Conservation (phyloP, 768 basidiomycete species). For the Termitomyces sp. region DNA sequence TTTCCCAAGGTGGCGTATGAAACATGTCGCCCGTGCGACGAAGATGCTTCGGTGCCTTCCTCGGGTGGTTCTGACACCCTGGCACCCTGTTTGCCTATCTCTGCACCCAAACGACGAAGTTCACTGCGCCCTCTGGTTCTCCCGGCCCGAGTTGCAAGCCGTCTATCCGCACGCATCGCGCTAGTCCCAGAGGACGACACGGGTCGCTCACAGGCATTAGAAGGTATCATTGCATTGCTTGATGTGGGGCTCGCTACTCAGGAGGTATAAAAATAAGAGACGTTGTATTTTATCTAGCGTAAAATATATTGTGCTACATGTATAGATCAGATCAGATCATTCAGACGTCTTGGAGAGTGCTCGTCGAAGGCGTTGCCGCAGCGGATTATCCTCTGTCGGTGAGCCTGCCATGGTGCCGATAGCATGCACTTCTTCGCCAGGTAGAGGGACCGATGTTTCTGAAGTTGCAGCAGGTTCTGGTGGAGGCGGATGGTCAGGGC, state of each 20-base stretch:
- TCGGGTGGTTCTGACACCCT: neutral
- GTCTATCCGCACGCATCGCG: neutral
- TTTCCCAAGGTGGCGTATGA: constrained; percentile 11
- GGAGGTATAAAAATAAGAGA: neutral
- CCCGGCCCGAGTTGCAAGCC: constrained; percentile 6
- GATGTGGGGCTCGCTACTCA: neutral
- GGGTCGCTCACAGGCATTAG: constrained; percentile 10
- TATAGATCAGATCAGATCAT: constrained; percentile 1
- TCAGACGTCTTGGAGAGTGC: constrained; percentile 26
- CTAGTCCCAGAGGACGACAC: neutral
- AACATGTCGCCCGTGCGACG: neutral
- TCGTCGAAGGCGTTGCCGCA: constrained; percentile 27
- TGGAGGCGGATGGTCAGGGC: neutral
- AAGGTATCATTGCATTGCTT: constrained; percentile 20
- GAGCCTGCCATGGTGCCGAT: constrained; percentile 17
- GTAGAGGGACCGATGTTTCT: neutral
- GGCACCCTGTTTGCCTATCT: neutral
- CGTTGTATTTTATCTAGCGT: neutral
- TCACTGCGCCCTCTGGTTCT: constrained; percentile 10
- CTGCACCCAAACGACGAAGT: neutral
- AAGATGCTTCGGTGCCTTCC: neutral
- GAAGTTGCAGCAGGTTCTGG: constrained; percentile 2
- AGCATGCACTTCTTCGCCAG: constrained; percentile 12
- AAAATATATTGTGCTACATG: neutral
- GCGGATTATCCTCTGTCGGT: constrained; percentile 21